Conservation (phyloP, 2,329 filamentous ascomycete species). For the Chrysoporthe puriensis region DNA sequence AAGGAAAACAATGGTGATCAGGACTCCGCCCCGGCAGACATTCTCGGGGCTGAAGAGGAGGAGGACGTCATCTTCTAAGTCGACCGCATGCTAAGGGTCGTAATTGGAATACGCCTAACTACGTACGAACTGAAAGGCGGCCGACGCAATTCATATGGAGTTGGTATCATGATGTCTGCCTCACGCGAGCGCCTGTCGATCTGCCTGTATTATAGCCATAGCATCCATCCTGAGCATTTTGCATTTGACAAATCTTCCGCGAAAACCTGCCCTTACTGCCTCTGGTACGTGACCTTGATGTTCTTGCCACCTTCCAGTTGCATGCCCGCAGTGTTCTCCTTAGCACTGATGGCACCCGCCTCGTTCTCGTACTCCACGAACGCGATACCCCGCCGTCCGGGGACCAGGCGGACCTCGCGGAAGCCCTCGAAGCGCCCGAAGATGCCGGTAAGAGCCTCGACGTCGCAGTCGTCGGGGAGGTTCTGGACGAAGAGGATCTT, state of each 20-base stretch:
- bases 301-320: slow-evolving; percentile 74
- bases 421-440: slow-evolving; percentile 94
- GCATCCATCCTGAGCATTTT: neutral
- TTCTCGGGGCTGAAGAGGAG: slow-evolving; percentile 77
- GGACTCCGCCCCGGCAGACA: slow-evolving; percentile 58
- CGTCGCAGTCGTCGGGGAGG: slow-evolving; percentile 82
- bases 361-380: slow-evolving; percentile 97
- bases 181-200: slow-evolving; percentile 20
- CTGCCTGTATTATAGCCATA: slow-evolving; percentile 21
- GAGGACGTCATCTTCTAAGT: slow-evolving; percentile 82
- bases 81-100: neutral
- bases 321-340: slow-evolving; percentile 90
- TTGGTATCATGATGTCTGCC: slow-evolving; percentile 30
- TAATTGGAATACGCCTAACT: neutral
- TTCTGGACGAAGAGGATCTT: slow-evolving; percentile 96
- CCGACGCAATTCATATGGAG: slow-evolving; percentile 26
- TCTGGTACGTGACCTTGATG: slow-evolving; percentile 96
- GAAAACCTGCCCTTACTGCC: slow-evolving; percentile 61
- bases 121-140: slow-evolving; percentile 19
- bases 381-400: slow-evolving; percentile 83
- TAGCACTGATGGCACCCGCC: slow-evolving; percentile 85
- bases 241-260: neutral
- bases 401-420: slow-evolving; percentile 87
- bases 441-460: slow-evolving; percentile 76
- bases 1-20: slow-evolving; percentile 45